These are phyloP conservation scores for Wickerhamomyces bovis DNA, from an alignment of 805 yeast genomes.

Conservation along the genomic window DNA sequence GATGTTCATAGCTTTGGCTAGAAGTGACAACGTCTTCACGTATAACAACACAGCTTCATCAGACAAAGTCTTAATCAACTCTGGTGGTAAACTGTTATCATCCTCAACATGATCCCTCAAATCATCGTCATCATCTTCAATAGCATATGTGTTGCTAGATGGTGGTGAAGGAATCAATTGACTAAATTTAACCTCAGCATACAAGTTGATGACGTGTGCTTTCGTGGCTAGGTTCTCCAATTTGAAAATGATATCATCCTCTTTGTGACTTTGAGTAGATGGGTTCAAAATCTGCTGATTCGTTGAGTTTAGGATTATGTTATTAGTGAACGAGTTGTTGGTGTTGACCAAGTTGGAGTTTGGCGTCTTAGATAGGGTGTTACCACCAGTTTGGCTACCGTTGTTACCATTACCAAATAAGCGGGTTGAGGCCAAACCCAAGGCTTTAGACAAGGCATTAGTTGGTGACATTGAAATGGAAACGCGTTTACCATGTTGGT, in stretches of 20 bases:
- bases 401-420: conserved; percentile 53
- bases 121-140: conserved; percentile 32
- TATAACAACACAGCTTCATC: conserved; percentile 85
- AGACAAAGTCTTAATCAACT: conserved; percentile 50
- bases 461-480: conserved; percentile 72
- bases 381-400: conserved; percentile 19
- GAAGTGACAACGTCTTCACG: conserved; percentile 73
- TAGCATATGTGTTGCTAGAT: conserved; percentile 28
- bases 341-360: conserved; percentile 15
- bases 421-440: conserved; percentile 82
- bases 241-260: conserved; percentile 35
- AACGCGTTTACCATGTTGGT: conserved; percentile 45
- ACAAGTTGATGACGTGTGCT: conserved; percentile 81
- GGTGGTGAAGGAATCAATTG: conserved; percentile 73
- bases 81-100: conserved; percentile 42
- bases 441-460: conserved; percentile 81
- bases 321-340: conserved; percentile 19
- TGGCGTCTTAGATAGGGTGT: conserved; percentile 13
- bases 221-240: conserved; percentile 80
- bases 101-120: conserved; percentile 7
- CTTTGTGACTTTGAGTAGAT: conserved; percentile 7
- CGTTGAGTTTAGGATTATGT: conserved; percentile 17
- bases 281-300: conserved; percentile 7
- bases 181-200: conserved; percentile 85
- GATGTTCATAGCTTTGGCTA: conserved; percentile 79